phyloP scores from a whole-genome alignment of 495 filamentous ascomycete genomes.

The Tuber melanosporum region DNA sequence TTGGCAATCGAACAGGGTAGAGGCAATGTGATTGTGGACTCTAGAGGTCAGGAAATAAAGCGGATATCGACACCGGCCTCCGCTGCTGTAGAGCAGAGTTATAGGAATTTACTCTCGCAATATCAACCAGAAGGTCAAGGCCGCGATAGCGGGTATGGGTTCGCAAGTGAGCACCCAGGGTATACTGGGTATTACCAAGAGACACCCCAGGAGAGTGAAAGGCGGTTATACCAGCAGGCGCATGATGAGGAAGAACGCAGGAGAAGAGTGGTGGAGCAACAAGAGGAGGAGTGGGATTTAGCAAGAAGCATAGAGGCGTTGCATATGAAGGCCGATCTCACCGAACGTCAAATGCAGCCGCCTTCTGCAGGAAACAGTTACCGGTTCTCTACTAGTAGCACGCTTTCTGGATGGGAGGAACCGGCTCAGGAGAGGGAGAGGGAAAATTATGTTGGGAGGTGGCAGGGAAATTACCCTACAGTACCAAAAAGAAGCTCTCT shows the following conservation, averaged over 20 bases:
- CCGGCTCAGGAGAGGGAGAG: constrained; percentile 34
- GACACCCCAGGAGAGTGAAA: background rate
- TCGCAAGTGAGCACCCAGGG: constrained; percentile 1
- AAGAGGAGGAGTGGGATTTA: constrained; percentile 31
- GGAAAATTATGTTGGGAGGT: constrained; percentile 44
- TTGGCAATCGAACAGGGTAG: constrained; percentile 26
- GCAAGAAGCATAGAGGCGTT: constrained; percentile 28
- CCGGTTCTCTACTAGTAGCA: constrained; percentile 37
- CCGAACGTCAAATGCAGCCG: constrained; percentile 26
- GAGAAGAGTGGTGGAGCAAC: constrained; percentile 18
- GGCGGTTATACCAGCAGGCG: constrained; percentile 2
- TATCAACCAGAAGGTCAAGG: constrained; percentile 18
- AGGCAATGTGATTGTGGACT: constrained; percentile 25
- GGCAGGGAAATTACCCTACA: constrained; percentile 49
- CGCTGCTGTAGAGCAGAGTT: constrained; percentile 4
- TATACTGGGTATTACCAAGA: background rate
- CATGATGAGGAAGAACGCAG: constrained; percentile 18
- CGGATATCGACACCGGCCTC: constrained; percentile 29
- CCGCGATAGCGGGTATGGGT: constrained; percentile 20
- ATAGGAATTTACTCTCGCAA: constrained; percentile 10
- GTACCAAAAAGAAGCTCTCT: constrained; percentile 47
- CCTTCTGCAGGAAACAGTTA: constrained; percentile 12
- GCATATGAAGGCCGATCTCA: constrained; percentile 25
- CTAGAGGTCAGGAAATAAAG: constrained; percentile 33
- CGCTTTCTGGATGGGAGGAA: constrained; percentile 58